Conservation (phyloP, 2,329 filamentous ascomycete genomes). For the Beauveria medogensis region DNA sequence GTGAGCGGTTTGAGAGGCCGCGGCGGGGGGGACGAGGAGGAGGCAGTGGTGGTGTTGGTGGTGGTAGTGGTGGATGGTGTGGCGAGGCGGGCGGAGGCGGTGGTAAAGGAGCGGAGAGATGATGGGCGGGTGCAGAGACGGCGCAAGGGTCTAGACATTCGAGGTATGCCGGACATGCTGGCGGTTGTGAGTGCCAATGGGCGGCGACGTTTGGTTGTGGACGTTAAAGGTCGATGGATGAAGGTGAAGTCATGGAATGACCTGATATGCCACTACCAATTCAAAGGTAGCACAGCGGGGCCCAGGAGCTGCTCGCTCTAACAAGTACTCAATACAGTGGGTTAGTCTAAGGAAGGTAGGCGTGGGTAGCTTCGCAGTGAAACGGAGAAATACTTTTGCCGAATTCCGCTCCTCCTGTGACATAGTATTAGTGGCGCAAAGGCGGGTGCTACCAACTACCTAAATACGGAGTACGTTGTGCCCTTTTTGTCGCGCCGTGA, state of each 20-base stretch:
- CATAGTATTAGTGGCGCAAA: neutral
- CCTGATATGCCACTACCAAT: neutral
- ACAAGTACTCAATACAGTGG: neutral
- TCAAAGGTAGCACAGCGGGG: neutral
- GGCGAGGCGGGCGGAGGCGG: neutral
- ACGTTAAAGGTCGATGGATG: neutral
- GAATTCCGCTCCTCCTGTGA: neutral
- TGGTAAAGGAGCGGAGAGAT: neutral
- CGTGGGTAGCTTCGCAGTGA: neutral
- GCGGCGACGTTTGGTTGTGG: neutral
- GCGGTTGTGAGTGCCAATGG: neutral
- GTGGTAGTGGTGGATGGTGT: neutral
- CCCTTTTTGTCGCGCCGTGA: neutral
- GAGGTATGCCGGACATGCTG: conserved; percentile 15
- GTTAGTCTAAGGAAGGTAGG: no score
- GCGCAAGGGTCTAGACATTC: conserved; percentile 13
- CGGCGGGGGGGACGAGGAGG: conserved; percentile 14
- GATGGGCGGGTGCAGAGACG: conserved; percentile 1
- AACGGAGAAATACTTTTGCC: conserved; percentile 5
- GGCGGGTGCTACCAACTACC: no score
- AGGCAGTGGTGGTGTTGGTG: neutral
- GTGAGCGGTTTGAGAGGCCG: conserved; percentile 54
- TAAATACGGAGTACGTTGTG: no score
- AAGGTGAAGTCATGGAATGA: neutral
- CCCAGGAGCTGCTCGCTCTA: neutral